A percentile compares a stretch with the other conserved stretches of the same genome.
These are phyloP conservation scores for Warburgia ugandensis DNA, from an alignment of 164 flowering plant species.

Conservation along the genomic window DNA sequence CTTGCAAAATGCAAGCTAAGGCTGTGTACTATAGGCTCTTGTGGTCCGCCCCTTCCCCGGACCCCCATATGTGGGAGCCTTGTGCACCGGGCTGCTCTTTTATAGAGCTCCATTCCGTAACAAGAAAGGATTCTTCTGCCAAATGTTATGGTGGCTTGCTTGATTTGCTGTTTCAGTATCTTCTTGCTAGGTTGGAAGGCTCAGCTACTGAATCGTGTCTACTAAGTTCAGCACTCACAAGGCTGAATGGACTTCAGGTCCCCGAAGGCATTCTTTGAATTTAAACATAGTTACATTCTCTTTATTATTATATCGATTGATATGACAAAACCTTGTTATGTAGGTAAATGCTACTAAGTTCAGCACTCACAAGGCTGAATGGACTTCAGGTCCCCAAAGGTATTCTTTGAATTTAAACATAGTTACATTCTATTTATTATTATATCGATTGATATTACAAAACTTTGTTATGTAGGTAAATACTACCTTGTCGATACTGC, in stretches of 20 bases:
- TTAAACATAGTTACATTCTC: not conserved
- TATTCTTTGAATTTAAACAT: slow-evolving; percentile 3
- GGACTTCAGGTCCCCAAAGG: slow-evolving; percentile 35
- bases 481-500: slow-evolving; percentile 57
- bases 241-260: slow-evolving; percentile 11
- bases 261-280: slow-evolving; percentile 36
- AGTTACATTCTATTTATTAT: not conserved
- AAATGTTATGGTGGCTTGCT: slow-evolving; percentile 10
- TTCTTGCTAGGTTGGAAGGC: slow-evolving; percentile 11
- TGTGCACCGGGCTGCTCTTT: too few relatives aligned
- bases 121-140: slow-evolving; percentile 2
- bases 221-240: slow-evolving; percentile 13
- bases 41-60: too few relatives aligned
- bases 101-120: slow-evolving; percentile 1
- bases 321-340: too few relatives aligned
- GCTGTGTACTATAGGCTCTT: too few relatives aligned
- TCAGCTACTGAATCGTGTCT: slow-evolving; percentile 3
- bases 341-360: slow-evolving; percentile 1
- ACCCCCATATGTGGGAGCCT: too few relatives aligned
- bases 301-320: too few relatives aligned
- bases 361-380: slow-evolving; percentile 19
- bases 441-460: not conserved
- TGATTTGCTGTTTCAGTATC: slow-evolving; percentile 5
- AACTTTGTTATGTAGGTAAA: slow-evolving; percentile 36
- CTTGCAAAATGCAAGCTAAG: too few relatives aligned